A percentile compares a stretch with the other conserved stretches of the same genome.
These are phyloP conservation scores for Umbilicaria muhlenbergii DNA, from an alignment of 495 filamentous ascomycete genomes.

Conservation along the genomic window DNA sequence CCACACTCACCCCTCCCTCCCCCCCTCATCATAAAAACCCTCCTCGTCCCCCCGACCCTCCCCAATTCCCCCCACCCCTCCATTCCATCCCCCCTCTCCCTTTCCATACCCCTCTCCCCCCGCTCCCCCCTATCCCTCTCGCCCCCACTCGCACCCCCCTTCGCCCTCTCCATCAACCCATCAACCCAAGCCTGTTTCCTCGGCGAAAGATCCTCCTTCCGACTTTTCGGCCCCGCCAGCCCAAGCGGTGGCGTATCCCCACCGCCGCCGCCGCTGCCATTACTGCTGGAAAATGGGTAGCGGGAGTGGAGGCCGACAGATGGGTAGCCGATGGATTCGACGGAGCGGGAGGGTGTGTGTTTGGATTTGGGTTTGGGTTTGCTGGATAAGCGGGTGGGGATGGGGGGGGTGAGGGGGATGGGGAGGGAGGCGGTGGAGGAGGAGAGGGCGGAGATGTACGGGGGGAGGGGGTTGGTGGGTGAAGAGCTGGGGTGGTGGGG, in stretches of 20 bases:
- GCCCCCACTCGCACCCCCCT: conserved; percentile 1
- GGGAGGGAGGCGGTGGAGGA: too few species aligned
- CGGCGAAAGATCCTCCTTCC: conserved; percentile 29
- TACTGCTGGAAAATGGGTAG: too few species aligned
- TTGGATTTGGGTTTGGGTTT: too few species aligned
- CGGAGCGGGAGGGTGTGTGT: too few species aligned
- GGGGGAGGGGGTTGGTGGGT: too few species aligned
- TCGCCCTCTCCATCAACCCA: conserved; percentile 11
- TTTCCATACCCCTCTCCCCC: conserved; percentile 3
- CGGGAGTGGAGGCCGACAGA: too few species aligned
- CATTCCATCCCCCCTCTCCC: conserved; percentile 5
- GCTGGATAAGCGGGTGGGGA: neutral
- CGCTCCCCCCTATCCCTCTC: conserved; percentile 2
- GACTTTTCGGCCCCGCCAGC: conserved; percentile 31
- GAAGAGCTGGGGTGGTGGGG: too few species aligned
- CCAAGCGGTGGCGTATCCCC: conserved; percentile 20
- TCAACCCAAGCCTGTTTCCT: conserved; percentile 36
- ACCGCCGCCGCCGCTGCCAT: neutral
- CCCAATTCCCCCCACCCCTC: conserved; percentile 9
- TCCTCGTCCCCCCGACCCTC: conserved; percentile 12
- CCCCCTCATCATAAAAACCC: conserved; percentile 9
- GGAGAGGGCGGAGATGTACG: too few species aligned
- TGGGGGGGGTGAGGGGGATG: too few species aligned
- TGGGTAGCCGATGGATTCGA: too few species aligned
- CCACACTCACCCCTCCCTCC: neutral